phyloP scores from a whole-genome alignment of 1,284 basidiomycete species.

The Prillingera fragicola region DNA sequence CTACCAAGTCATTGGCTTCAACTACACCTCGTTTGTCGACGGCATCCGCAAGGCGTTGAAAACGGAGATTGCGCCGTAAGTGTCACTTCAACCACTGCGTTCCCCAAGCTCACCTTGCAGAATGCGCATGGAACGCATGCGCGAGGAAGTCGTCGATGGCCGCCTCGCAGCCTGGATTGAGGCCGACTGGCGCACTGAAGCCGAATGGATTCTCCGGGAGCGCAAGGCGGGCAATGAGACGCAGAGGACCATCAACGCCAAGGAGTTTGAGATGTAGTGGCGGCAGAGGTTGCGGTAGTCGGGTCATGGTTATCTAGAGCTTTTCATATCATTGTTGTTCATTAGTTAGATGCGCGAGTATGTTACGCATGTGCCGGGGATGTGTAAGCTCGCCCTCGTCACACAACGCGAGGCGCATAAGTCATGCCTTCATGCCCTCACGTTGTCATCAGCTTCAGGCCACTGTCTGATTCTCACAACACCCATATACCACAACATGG shows the following conservation, averaged over 20 bases:
- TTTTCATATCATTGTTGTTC: too few species aligned
- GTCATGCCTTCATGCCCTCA: too few species aligned
- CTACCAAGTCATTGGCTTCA: slow-evolving; percentile 18
- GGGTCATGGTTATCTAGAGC: too few species aligned
- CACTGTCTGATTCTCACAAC: too few species aligned
- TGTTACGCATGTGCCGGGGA: too few species aligned
- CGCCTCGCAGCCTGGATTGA: slow-evolving; percentile 15
- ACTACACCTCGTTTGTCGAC: slow-evolving; percentile 18
- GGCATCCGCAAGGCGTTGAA: slow-evolving; percentile 17
- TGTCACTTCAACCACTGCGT: not conserved
- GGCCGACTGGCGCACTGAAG: slow-evolving; percentile 22
- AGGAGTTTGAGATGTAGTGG: slow-evolving; percentile 8
- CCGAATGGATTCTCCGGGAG: slow-evolving; percentile 18
- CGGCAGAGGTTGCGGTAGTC: too few species aligned
- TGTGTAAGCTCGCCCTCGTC: too few species aligned
- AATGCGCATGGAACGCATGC: slow-evolving; percentile 5
- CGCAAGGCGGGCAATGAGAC: slow-evolving; percentile 21
- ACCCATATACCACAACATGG: too few species aligned
- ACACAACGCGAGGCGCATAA: too few species aligned
- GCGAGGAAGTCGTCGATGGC: slow-evolving; percentile 13
- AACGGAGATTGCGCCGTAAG: slow-evolving; percentile 14
- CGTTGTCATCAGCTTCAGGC: too few species aligned
- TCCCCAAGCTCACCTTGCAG: not conserved
- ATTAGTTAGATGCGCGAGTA: too few species aligned
- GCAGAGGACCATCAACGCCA: not conserved